These are phyloP conservation scores for Cubamyces sp. DNA, from an alignment of 768 basidiomycete genomes.

Conservation along the genomic window DNA sequence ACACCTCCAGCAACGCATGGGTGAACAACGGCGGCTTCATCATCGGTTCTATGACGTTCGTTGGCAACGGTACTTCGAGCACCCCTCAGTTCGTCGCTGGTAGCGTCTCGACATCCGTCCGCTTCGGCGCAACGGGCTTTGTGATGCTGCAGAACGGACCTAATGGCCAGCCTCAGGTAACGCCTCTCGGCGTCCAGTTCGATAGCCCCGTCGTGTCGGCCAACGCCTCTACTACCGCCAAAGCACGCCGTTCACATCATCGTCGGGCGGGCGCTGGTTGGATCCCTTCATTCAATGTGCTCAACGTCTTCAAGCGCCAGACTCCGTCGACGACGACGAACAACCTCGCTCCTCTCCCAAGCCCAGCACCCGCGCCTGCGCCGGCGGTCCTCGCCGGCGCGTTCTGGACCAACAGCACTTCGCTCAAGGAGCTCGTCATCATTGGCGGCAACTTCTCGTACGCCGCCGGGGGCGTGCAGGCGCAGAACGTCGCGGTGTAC, in stretches of 20 bases:
- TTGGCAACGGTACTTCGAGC: slow-evolving; percentile 65
- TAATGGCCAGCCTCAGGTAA: slow-evolving; percentile 55
- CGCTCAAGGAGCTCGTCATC: slow-evolving; percentile 67
- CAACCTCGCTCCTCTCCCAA: slow-evolving; percentile 54
- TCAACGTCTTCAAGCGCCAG: slow-evolving; percentile 58
- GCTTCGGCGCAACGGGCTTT: slow-evolving; percentile 79
- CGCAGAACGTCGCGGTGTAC: slow-evolving; percentile 73
- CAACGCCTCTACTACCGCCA: slow-evolving; percentile 33
- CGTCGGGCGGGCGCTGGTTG: slow-evolving; percentile 46
- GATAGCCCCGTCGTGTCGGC: slow-evolving; percentile 33
- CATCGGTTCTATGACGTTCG: slow-evolving; percentile 68
- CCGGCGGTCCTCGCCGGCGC: slow-evolving; percentile 85
- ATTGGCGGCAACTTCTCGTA: slow-evolving; percentile 92
- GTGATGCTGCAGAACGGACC: slow-evolving; percentile 74
- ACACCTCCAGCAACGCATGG: slow-evolving; percentile 64
- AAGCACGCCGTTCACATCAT: slow-evolving; percentile 44
- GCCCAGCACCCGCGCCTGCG: slow-evolving; percentile 58
- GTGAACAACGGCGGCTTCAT: slow-evolving; percentile 75
- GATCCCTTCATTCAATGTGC: slow-evolving; percentile 48
- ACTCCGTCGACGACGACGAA: slow-evolving; percentile 37
- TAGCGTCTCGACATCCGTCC: slow-evolving; percentile 55
- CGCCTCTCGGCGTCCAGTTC: slow-evolving; percentile 64
- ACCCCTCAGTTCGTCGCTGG: slow-evolving; percentile 70
- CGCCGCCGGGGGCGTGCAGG: slow-evolving; percentile 41
- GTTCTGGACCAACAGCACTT: slow-evolving; percentile 86